Evolutionary conservation across 352 stramenopile species (phyloP).

Genomic region (Phytophthora crassamura): DNA sequence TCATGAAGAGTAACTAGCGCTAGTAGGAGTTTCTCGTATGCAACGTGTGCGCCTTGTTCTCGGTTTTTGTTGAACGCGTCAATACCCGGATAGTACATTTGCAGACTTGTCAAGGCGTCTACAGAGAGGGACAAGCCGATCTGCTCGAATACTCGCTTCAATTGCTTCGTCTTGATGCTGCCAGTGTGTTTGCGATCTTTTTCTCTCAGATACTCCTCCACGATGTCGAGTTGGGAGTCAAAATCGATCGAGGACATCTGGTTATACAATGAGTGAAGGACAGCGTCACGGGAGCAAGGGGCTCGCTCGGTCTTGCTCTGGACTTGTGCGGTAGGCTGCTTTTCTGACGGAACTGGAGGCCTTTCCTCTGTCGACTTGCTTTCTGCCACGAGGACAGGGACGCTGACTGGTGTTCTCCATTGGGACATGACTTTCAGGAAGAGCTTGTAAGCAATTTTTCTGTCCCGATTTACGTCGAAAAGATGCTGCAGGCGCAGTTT

Average conservation of each 20-base stretch:
- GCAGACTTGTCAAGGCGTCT: constrained; percentile 46
- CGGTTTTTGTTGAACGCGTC: neutral
- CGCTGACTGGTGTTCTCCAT: constrained; percentile 34
- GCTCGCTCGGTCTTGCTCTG: neutral
- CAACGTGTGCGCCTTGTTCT: constrained; percentile 18
- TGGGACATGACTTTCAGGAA: constrained; percentile 81
- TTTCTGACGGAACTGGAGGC: constrained; percentile 5
- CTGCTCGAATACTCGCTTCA: constrained; percentile 56
- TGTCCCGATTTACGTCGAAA: constrained; percentile 73
- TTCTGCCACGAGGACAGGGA: neutral
- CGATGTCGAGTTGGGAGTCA: constrained; percentile 64
- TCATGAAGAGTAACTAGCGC: constrained; percentile 39
- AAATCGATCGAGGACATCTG: constrained; percentile 80
- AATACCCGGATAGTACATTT: constrained; percentile 35
- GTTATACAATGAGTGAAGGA: constrained; percentile 63
- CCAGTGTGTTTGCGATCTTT: constrained; percentile 41
- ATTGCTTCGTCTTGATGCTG: constrained; percentile 41
- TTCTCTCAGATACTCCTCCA: constrained; percentile 59
- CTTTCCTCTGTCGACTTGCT: constrained; percentile 9
- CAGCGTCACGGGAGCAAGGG: constrained; percentile 28
- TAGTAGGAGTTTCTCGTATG: constrained; percentile 47
- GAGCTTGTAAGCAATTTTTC: constrained; percentile 69
- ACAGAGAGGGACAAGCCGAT: constrained; percentile 59
- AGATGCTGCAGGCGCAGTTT: constrained; percentile 60
- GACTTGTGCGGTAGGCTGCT: constrained; percentile 6